Conservation (phyloP, 495 filamentous ascomycete genomes). For the Astrocystis sublimbata region DNA sequence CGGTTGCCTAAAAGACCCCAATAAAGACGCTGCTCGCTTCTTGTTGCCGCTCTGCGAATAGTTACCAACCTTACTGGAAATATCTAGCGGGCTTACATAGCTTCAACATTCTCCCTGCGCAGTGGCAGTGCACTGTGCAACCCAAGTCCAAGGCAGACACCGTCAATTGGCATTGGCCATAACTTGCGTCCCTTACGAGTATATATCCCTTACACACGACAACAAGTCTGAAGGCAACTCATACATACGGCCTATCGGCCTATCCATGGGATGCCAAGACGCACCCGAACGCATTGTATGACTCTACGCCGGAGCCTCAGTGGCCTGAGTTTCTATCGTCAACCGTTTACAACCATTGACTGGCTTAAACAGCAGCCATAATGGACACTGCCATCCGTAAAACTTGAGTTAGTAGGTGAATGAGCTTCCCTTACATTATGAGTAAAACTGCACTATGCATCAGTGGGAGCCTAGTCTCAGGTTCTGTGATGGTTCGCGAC, state of each 20-base stretch:
- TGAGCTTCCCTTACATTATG: background rate
- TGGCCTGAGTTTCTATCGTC: background rate
- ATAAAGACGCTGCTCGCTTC: no score
- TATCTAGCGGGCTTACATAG: no score
- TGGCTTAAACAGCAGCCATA: background rate
- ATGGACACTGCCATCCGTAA: background rate
- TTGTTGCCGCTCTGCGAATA: no score
- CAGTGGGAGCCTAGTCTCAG: background rate
- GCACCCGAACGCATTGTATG: background rate
- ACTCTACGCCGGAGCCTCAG: background rate
- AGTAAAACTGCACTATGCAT: background rate
- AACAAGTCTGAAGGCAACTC: background rate
- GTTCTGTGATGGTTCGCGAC: background rate
- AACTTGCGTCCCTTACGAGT: no score
- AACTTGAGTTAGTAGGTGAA: background rate
- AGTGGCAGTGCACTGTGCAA: background rate
- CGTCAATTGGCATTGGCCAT: background rate
- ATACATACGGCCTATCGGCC: no score
- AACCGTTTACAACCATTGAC: no score
- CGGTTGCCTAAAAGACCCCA: no score
- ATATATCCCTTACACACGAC: no score
- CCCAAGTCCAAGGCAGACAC: background rate
- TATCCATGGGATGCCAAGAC: background rate
- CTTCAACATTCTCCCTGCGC: background rate
- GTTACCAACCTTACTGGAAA: no score